These are phyloP conservation scores for Galium porrigens DNA, from an alignment of 305 asterid genomes.

Conservation along the genomic window DNA sequence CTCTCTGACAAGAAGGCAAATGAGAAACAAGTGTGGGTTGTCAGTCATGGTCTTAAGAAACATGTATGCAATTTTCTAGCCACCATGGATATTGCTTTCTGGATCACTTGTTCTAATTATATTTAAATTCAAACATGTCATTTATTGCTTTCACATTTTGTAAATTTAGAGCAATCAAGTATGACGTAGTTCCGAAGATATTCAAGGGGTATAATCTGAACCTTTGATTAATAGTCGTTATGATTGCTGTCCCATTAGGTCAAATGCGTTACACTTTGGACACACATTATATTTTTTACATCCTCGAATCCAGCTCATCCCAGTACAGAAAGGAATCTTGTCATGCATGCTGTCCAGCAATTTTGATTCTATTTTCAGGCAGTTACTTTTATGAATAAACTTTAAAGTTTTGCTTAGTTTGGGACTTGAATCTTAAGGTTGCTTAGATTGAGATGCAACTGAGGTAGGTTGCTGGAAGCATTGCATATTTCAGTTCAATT, in stretches of 20 bases:
- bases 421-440: not conserved
- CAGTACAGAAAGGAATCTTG: too few species aligned
- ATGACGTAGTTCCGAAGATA: not conserved
- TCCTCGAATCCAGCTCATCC: not conserved
- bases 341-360: too few species aligned
- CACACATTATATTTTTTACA: not conserved
- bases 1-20: conserved; percentile 92
- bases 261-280: not conserved
- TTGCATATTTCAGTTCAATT: not conserved
- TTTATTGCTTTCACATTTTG: not conserved
- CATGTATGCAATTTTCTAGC: conserved; percentile 37
- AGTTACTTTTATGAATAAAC: too few species aligned
- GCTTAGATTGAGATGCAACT: not conserved
- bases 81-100: not conserved
- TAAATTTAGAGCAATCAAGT: not conserved
- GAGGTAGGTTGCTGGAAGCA: not conserved
- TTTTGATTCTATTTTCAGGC: too few species aligned
- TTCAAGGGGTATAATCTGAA: not conserved
- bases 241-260: not conserved
- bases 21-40: conserved; percentile 91
- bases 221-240: not conserved
- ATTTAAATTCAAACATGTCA: not conserved
- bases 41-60: conserved; percentile 65
- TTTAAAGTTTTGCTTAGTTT: too few species aligned
- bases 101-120: not conserved